phyloP scores from a whole-genome alignment of 768 basidiomycete species.

The Xanthoconium stramineum region DNA sequence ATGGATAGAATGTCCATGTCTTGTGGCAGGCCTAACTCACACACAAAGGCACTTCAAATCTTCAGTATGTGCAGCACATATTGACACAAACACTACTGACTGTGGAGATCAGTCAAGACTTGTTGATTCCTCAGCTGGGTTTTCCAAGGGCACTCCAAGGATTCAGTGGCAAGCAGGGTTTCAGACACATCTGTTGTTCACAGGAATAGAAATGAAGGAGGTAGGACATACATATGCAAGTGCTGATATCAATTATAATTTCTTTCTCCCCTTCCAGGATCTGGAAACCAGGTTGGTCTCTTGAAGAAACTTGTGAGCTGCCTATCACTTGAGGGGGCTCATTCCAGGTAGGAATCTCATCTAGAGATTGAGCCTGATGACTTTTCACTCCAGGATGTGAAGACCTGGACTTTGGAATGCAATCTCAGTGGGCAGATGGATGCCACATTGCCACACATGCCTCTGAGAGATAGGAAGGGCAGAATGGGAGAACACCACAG shows the following conservation, averaged over 20 bases:
- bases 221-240: background rate
- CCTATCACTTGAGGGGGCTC: background rate
- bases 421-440: background rate
- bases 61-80: no score
- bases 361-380: background rate
- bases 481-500: background rate
- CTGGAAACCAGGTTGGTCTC: fast-evolving
- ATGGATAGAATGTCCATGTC: no score
- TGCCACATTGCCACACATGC: fast-evolving
- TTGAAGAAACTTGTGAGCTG: no score
- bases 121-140: no score
- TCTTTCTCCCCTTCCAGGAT: no score
- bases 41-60: no score
- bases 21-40: no score
- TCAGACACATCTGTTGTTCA: background rate
- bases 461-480: background rate
- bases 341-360: background rate
- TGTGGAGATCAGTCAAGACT: no score
- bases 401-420: background rate
- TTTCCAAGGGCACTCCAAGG: background rate
- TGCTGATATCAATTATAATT: background rate
- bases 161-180: background rate
- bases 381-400: background rate
- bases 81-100: no score
- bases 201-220: background rate